Conservation (phyloP, 2,329 filamentous ascomycete genomes). For the Aureobasidium sp. region DNA sequence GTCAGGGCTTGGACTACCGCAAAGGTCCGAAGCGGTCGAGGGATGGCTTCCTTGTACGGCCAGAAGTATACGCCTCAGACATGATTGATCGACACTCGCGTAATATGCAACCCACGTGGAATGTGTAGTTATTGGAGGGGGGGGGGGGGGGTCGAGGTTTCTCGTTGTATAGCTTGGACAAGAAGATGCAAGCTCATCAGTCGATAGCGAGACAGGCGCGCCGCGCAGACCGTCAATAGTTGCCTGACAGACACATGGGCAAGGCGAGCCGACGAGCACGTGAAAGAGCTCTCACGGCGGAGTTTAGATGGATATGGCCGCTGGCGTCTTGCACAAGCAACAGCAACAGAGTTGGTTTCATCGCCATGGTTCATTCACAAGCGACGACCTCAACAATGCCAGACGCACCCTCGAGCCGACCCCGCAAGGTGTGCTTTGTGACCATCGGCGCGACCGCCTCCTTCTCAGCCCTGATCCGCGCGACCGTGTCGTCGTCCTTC, state of each 20-base stretch:
- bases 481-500: conserved; percentile 55
- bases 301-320: not conserved
- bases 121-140: not conserved
- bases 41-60: not conserved
- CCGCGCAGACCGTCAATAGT: conserved; percentile 3
- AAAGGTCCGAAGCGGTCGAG: not conserved
- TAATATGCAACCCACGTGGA: not conserved
- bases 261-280: not conserved
- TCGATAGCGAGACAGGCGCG: not conserved
- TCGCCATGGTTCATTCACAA: not conserved
- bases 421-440: conserved; percentile 58
- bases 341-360: no score
- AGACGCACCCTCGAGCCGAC: not conserved
- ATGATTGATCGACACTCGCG: conserved; percentile 9
- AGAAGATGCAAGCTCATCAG: not conserved
- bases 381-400: not conserved
- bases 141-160: conserved; percentile 1
- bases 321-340: not conserved
- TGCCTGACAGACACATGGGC: not conserved
- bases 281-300: not conserved
- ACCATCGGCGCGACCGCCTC: conserved; percentile 88
- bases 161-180: conserved; percentile 7
- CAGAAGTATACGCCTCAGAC: not conserved
- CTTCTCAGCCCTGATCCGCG: conserved; percentile 62
- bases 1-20: not conserved